phyloP scores from a whole-genome alignment of 1,284 basidiomycete genomes.

The Garcileccinum viscosum region DNA sequence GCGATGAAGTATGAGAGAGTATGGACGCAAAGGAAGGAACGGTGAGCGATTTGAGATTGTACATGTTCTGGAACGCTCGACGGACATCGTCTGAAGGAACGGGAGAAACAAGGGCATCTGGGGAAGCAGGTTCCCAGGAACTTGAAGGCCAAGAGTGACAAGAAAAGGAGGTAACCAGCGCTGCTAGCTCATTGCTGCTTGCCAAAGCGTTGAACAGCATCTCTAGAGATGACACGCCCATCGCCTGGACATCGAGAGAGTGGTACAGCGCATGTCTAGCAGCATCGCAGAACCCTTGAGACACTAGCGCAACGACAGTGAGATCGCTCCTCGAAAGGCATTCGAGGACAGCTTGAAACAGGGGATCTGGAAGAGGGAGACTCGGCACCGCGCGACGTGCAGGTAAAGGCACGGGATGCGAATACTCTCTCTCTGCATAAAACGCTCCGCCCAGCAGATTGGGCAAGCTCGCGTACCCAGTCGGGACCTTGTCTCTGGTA shows the following conservation, averaged over 20 bases:
- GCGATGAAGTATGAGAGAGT: slow-evolving; percentile 25
- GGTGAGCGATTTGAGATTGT: slow-evolving; percentile 34
- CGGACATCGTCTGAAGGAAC: slow-evolving; percentile 24
- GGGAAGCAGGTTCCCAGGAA: slow-evolving; percentile 8
- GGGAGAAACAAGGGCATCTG: slow-evolving; percentile 10
- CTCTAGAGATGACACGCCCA: slow-evolving; percentile 17
- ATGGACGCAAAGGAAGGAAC: slow-evolving; percentile 33
- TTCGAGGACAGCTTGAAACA: slow-evolving; percentile 31
- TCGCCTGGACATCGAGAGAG: slow-evolving; percentile 25
- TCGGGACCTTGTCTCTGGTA: not conserved
- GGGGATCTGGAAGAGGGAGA: slow-evolving; percentile 24
- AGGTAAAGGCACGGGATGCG: not conserved
- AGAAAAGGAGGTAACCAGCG: slow-evolving; percentile 29
- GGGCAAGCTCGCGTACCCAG: slow-evolving; percentile 24
- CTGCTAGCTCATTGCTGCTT: slow-evolving; percentile 25
- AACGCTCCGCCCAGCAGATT: slow-evolving; percentile 22
- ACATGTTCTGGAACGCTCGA: slow-evolving; percentile 38
- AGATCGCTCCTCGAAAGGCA: slow-evolving; percentile 26
- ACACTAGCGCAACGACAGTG: slow-evolving; percentile 28
- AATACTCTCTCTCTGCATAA: not conserved
- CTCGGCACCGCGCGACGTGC: not conserved
- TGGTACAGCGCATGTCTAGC: slow-evolving; percentile 32
- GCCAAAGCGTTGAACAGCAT: slow-evolving; percentile 30
- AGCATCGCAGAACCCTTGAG: slow-evolving; percentile 24
- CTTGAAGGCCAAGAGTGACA: slow-evolving; percentile 32